A percentile compares a stretch with the other conserved stretches of the same genome.
These are phyloP conservation scores for Penicillium manginii DNA, from an alignment of 495 filamentous ascomycete genomes.

Conservation along the genomic window DNA sequence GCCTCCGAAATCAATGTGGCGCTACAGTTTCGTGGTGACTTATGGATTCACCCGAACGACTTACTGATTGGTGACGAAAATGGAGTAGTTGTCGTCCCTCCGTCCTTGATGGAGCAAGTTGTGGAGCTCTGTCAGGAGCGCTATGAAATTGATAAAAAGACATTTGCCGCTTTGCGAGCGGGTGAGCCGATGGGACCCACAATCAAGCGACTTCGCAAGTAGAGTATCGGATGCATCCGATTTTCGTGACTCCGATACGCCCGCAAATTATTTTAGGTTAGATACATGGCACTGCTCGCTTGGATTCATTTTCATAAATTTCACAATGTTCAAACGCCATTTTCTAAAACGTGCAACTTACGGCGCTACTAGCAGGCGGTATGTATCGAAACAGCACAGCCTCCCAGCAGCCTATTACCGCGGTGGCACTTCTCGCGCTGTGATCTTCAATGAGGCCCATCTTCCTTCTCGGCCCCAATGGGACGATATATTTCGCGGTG, in stretches of 20 bases:
- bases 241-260: background rate
- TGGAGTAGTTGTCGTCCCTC: constrained; percentile 20
- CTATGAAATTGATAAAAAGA: constrained; percentile 27
- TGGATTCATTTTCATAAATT: background rate
- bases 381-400: background rate
- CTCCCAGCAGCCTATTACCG: background rate
- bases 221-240: background rate
- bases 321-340: background rate
- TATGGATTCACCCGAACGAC: constrained; percentile 19
- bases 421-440: background rate
- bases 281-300: too few species aligned
- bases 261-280: background rate
- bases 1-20: constrained; percentile 24
- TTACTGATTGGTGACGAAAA: constrained; percentile 22
- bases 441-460: background rate
- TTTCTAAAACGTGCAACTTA: background rate
- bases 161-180: constrained; percentile 17
- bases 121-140: constrained; percentile 23
- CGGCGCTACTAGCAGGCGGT: background rate
- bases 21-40: constrained; percentile 19
- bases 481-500: background rate
- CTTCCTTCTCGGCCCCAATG: background rate
- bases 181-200: constrained; percentile 22
- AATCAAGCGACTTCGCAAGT: constrained; percentile 22
- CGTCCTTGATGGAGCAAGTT: constrained; percentile 18